phyloP scores from a whole-genome alignment of 148 eudicot species.

The Vaccinium myrtillus region DNA sequence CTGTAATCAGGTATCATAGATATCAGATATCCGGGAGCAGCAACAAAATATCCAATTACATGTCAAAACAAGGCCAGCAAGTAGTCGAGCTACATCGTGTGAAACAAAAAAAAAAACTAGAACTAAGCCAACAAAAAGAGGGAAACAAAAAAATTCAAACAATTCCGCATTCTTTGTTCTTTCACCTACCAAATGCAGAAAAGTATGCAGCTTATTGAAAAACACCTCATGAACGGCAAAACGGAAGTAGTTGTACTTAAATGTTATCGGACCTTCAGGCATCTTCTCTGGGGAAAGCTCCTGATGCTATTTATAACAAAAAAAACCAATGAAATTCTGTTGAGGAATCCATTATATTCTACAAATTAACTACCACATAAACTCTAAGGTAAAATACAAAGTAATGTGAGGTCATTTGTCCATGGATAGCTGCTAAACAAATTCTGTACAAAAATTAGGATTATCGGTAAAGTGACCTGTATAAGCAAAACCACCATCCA shows the following conservation, averaged over 20 bases:
- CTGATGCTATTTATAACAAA: neutral
- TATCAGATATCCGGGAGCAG: neutral
- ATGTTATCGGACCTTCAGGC: neutral
- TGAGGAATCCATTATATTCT: neutral
- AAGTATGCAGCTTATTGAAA: neutral
- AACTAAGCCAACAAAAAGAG: neutral
- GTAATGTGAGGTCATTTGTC: neutral
- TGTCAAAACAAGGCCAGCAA: neutral
- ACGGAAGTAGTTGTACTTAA: neutral
- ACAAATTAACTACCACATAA: neutral
- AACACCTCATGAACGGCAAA: neutral
- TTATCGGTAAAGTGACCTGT: constrained; percentile 5
- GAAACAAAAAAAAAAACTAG: neutral
- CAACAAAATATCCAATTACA: neutral
- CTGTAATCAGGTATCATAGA: neutral
- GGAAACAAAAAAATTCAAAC: neutral
- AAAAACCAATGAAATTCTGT: neutral
- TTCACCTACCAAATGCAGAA: neutral
- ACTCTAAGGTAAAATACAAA: neutral
- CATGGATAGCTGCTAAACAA: constrained; percentile 1
- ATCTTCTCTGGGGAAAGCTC: neutral
- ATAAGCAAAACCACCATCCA: neutral
- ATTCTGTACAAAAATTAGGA: neutral
- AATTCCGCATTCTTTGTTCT: neutral
- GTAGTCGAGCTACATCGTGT: neutral